Conservation (phyloP, 2,329 filamentous ascomycete genomes). For the Diaporthe capsici region DNA sequence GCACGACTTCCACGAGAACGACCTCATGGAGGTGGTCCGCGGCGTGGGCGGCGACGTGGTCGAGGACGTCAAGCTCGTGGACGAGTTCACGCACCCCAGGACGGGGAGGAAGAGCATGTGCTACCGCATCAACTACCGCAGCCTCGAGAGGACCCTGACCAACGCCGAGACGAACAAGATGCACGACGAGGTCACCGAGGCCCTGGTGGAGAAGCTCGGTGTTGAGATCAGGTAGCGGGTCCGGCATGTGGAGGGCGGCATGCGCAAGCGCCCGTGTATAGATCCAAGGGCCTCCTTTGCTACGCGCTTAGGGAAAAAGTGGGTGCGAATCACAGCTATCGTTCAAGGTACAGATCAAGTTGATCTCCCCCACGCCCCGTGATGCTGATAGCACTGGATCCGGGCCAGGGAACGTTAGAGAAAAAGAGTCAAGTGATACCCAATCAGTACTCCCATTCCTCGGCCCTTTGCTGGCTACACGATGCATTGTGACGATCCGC, state of each 20-base stretch:
- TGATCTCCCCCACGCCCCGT: neutral
- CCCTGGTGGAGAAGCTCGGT: constrained; percentile 78
- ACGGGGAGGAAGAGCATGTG: constrained; percentile 87
- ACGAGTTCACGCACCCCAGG: constrained; percentile 91
- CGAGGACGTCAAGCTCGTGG: constrained; percentile 88
- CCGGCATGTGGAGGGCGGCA: neutral
- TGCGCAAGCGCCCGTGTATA: neutral
- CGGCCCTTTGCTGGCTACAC: neutral
- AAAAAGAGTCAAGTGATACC: constrained; percentile 7
- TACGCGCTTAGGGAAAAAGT: neutral
- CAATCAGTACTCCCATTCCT: neutral
- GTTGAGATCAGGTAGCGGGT: constrained; percentile 81
- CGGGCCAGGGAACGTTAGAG: neutral
- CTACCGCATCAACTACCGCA: constrained; percentile 95
- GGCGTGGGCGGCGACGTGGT: constrained; percentile 85
- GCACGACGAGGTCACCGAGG: constrained; percentile 76
- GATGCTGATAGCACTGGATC: neutral
- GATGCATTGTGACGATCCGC: constrained; percentile 4
- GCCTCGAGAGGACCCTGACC: constrained; percentile 89
- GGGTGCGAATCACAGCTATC: constrained; percentile 4
- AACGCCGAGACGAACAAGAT: constrained; percentile 84
- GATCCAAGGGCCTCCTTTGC: neutral
- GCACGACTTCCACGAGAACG: constrained; percentile 87
- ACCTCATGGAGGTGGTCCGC: constrained; percentile 95
- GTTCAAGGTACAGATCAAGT: neutral